These are phyloP conservation scores for Eutrema japonicum DNA, from an alignment of 345 rosid species.

Conservation along the genomic window DNA sequence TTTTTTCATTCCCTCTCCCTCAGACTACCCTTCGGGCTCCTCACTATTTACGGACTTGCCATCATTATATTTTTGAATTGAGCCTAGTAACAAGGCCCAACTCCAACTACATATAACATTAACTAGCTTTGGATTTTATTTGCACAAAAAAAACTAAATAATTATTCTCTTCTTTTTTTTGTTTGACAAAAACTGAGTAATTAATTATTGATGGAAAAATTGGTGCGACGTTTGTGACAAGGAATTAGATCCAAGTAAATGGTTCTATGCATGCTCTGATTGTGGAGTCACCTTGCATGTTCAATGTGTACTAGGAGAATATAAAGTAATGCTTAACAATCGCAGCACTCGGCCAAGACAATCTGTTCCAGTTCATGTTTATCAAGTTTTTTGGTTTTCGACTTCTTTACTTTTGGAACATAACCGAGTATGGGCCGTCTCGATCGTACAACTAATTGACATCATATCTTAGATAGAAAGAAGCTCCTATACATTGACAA, in stretches of 20 bases:
- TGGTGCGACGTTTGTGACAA: constrained; percentile 26
- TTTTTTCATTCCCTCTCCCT: background rate
- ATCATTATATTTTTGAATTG: background rate
- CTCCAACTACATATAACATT: background rate
- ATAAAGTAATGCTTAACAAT: background rate
- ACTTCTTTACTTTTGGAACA: background rate
- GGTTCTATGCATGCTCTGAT: constrained; percentile 3
- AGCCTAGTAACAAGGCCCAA: constrained; percentile 23
- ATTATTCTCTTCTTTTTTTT: no score
- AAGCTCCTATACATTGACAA: background rate
- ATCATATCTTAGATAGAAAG: background rate
- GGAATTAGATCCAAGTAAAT: background rate
- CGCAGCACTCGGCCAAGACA: background rate
- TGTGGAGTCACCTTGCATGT: constrained; percentile 19
- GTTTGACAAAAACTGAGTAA: no score
- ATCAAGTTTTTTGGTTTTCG: background rate
- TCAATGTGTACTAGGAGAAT: constrained; percentile 7
- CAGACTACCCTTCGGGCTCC: background rate
- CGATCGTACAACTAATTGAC: no score
- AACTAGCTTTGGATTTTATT: background rate
- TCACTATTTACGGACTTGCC: constrained; percentile 33
- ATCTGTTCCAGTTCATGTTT: no score
- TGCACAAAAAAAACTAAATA: no score
- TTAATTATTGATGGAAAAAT: background rate
- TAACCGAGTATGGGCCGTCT: background rate